These are phyloP conservation scores for Trichoderma citrinoviride DNA, from an alignment of 2,329 filamentous ascomycete species.

Conservation along the genomic window DNA sequence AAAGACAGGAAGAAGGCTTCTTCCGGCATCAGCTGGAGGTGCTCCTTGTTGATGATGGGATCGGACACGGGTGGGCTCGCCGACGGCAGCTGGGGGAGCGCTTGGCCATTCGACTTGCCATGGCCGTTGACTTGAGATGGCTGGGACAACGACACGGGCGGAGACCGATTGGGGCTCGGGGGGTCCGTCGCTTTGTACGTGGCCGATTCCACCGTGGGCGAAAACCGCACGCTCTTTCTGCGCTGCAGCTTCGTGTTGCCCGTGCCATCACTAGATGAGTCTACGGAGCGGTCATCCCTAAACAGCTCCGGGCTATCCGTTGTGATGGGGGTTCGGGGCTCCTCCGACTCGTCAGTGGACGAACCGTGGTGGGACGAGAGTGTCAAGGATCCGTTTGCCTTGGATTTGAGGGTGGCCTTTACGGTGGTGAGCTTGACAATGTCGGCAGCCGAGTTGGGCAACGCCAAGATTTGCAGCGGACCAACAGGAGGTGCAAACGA, in stretches of 20 bases:
- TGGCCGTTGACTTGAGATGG: conserved; percentile 25
- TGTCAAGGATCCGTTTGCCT: background rate
- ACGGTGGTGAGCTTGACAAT: background rate
- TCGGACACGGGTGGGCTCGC: background rate
- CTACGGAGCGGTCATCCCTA: conserved; percentile 18
- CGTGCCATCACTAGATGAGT: conserved; percentile 25
- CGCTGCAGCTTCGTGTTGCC: conserved; percentile 37
- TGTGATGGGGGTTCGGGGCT: conserved; percentile 20
- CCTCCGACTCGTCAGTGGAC: conserved; percentile 16
- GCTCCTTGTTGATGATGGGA: conserved; percentile 60
- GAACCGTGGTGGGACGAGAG: background rate
- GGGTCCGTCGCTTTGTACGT: conserved; percentile 56
- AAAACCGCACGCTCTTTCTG: conserved; percentile 68
- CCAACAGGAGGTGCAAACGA: conserved; percentile 2
- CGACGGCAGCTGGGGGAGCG: background rate
- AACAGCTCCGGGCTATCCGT: conserved; percentile 11
- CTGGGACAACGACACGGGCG: conserved; percentile 26
- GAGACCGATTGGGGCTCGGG: conserved; percentile 44
- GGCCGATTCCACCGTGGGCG: conserved; percentile 62
- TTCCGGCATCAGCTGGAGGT: conserved; percentile 86
- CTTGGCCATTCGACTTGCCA: conserved; percentile 21
- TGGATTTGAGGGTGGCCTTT: background rate
- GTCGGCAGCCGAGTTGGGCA: conserved; percentile 53
- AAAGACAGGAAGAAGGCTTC: conserved; percentile 91
- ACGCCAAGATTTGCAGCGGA: conserved; percentile 29